Evolutionary conservation across 2,329 filamentous ascomycete genomes (phyloP).

Genomic region (Ophiostoma quercus): DNA sequence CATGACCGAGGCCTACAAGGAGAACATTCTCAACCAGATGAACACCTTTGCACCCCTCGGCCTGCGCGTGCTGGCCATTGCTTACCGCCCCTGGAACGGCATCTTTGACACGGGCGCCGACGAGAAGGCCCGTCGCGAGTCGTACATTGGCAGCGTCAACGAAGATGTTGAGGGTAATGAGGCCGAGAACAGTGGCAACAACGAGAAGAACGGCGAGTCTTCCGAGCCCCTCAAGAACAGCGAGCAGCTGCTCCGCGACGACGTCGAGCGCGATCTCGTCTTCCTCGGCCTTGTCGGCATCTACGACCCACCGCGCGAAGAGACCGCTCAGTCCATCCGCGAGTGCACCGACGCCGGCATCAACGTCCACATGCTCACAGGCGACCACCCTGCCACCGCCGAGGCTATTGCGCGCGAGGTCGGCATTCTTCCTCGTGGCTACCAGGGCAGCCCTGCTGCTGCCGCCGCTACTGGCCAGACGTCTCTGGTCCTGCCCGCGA

Average conservation of each 20-base stretch:
- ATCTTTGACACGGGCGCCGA: conserved; percentile 37
- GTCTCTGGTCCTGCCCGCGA: conserved; percentile 67
- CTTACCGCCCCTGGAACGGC: conserved; percentile 56
- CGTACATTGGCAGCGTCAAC: conserved; percentile 18
- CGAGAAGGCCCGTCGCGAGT: conserved; percentile 19
- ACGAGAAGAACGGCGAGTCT: neutral
- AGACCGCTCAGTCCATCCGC: conserved; percentile 67
- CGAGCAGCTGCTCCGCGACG: conserved; percentile 45
- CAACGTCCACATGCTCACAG: conserved; percentile 77
- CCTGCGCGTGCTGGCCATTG: conserved; percentile 66
- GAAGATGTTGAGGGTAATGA: conserved; percentile 29
- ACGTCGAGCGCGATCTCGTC: conserved; percentile 62
- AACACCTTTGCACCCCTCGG: conserved; percentile 59
- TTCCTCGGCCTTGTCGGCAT: conserved; percentile 81
- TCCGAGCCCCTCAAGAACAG: conserved; percentile 50
- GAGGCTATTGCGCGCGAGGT: conserved; percentile 73
- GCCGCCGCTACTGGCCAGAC: conserved; percentile 48
- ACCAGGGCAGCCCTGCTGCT: conserved; percentile 51
- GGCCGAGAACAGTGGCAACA: conserved; percentile 23
- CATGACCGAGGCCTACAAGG: conserved; percentile 49
- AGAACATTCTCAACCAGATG: conserved; percentile 49
- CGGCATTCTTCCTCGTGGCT: conserved; percentile 64
- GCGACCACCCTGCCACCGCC: conserved; percentile 74
- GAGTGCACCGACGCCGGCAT: conserved; percentile 70
- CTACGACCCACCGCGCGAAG: conserved; percentile 78